These are phyloP conservation scores for Wallemia ichthyophaga DNA, from an alignment of 1,284 basidiomycete species.

Conservation along the genomic window DNA sequence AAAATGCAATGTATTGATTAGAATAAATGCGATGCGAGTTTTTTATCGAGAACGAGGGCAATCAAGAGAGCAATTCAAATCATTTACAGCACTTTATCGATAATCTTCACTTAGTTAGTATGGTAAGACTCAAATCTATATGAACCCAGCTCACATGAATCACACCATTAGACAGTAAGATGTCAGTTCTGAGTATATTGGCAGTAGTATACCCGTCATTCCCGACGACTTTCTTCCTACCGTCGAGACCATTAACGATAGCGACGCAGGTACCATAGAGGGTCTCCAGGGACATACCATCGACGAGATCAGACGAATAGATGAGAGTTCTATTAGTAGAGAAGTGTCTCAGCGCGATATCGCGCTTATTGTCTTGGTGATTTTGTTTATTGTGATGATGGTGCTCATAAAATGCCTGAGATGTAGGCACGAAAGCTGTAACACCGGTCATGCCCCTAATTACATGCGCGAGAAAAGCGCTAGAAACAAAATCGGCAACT, in stretches of 20 bases:
- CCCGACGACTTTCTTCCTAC: background rate
- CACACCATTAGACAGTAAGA: background rate
- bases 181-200: background rate
- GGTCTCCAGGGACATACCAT: background rate
- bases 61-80: too few relatives aligned
- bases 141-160: background rate
- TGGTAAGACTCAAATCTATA: background rate
- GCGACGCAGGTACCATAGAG: background rate
- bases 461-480: background rate
- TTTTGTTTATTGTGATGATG: background rate
- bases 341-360: background rate
- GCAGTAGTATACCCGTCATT: background rate
- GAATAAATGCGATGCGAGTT: background rate
- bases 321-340: background rate
- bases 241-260: background rate
- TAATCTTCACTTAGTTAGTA: background rate
- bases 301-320: background rate
- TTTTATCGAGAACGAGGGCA: too few relatives aligned
- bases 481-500: background rate
- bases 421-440: background rate
- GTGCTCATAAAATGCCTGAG: background rate
- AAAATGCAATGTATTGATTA: background rate
- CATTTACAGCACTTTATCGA: background rate
- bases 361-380: background rate
- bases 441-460: background rate